Percentiles rank a stretch among this genome's conserved stretches.
Evolutionary conservation across 2,329 filamentous ascomycete species (phyloP).

Genomic region (Dactylellina sp.): DNA sequence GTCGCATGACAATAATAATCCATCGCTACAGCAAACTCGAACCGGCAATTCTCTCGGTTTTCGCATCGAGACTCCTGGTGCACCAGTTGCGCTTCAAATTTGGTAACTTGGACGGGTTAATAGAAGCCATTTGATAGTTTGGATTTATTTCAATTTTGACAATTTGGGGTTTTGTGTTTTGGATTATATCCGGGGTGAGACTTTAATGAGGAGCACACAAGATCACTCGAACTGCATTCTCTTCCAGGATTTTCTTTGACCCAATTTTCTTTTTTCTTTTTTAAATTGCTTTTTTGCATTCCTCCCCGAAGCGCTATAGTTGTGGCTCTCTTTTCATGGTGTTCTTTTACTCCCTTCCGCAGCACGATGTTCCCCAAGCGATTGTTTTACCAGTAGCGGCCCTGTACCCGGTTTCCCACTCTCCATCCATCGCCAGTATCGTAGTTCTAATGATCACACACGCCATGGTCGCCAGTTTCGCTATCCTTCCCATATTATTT

Average conservation of each 20-base stretch:
- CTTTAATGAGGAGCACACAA: not conserved
- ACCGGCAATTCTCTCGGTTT: conserved; percentile 56
- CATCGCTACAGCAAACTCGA: conserved; percentile 43
- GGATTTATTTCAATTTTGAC: conserved; percentile 13
- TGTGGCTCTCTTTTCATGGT: not conserved
- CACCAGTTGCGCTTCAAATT: conserved; percentile 59
- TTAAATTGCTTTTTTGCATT: conserved; percentile 2
- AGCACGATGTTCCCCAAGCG: conserved; percentile 8
- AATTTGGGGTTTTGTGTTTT: conserved; percentile 3
- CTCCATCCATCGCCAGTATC: conserved; percentile 8
- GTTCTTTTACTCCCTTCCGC: no score
- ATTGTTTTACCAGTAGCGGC: conserved; percentile 11
- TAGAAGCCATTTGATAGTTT: not conserved
- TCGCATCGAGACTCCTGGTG: conserved; percentile 59
- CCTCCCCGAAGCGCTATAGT: conserved; percentile 6
- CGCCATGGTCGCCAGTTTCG: conserved; percentile 11
- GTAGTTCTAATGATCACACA: conserved; percentile 45
- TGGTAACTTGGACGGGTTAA: conserved; percentile 50
- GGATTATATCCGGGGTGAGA: not conserved
- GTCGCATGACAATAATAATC: conserved; percentile 43
- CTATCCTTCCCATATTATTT: conserved; percentile 8
- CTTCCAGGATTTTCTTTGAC: not conserved
- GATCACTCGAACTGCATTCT: not conserved
- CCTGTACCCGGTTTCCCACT: not conserved
- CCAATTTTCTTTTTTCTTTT: conserved; percentile 2